Evolutionary conservation across 2,329 filamentous ascomycete genomes (phyloP), one percentile per base, ranked within the genome.

Genomic region (Pseudogymnoascus destructans): DNA sequence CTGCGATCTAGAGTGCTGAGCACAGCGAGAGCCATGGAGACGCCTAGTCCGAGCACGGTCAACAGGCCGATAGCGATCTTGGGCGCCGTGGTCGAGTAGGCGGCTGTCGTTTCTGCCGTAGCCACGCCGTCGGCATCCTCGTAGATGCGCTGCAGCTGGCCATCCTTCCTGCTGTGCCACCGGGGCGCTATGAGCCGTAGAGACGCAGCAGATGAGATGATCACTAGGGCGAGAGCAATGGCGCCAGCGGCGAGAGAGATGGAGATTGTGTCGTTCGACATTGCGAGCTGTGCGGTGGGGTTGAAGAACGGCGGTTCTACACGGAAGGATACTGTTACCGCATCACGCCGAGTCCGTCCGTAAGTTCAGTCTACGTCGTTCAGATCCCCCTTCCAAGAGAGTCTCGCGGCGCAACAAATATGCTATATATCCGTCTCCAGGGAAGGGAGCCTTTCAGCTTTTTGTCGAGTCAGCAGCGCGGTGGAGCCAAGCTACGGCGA

Each of bases 111-210:
- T 66, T 85, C 81, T 38, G 79, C 75, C 0, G 82, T 85, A 30
- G 84, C 85, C 62, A 78, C 75, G 55, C 87, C 87, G 70, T 91
- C 87, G 61, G 77, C 72, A 66, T 91, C 87, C 64, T 82, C 73
- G 66, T 90, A 90, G 10, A 76, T 72, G 9, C 76, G 71, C 38
- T 66, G 59, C 69, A 65, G 42, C 65, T 63, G 54, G 59, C 67
- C 61, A 55, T 63, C 36, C 69, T 64, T 64, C 61, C 67, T 52
- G 46, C 54, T 36, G 66, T 64, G 59, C 69, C 63, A 62, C 63
- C 75, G 73, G 30, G 63, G 63, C 49, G 69, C 33, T 33, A 73
- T 63, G 42, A 69, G 68, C 35, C 67, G 60, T 19, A 73, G 32
- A 38, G 71, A 71, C 8, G 74, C 74, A 5, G 72, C 56, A 10